Evolutionary conservation across 768 basidiomycete genomes (phyloP), one percentile per base, ranked within the genome.

Genomic region (Hygrocybe coccinea): DNA sequence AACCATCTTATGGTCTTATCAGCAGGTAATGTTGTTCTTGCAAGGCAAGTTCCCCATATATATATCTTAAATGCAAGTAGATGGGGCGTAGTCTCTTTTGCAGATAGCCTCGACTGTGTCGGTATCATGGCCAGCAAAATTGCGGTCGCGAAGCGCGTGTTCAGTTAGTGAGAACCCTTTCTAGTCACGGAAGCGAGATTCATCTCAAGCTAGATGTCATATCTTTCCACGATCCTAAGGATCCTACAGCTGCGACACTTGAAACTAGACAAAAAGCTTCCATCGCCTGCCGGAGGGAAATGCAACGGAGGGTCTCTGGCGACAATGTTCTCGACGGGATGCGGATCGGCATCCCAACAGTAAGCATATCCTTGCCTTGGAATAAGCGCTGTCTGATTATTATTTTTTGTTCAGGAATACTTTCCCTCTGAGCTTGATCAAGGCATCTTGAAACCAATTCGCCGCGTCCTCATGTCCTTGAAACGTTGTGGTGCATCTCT

Each of bases 81-180:
- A 64, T 87, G 86, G 83, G 97, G 97, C 5, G 83, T 97, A 0
- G 81, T 99, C 3, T 86, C 93, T 0, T 99, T 91, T 61, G 95
- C 95, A 1, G 94, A 97, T 64, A 95, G 92, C 58, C 73, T 99
- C 11, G 97, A 99, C 63, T 95, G 91, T 60, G 93, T 99, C 0
- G 95, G 95, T 0, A 73, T 98, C 4, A 68, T 99, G 46, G 85
- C 82, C 0, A 72, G 68, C 41, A 74, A 79, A 15, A 78, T 89
- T 0, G 63, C 69, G 12, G 71, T 71, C 0, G 77, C 84, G 1
- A 61, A 76, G 35, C 63, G 69, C 2, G 78, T 90, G 2, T 94
- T 91, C 58, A 75, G 92, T 93, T 58, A 55, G 84, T 68, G 10
- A n/a, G 29, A 21, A 1, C 17, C 33, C 19, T 47, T 37, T 12